Base-by-base conservation (phyloP, 345 rosid species). In the Iberis pinnata region DNA sequence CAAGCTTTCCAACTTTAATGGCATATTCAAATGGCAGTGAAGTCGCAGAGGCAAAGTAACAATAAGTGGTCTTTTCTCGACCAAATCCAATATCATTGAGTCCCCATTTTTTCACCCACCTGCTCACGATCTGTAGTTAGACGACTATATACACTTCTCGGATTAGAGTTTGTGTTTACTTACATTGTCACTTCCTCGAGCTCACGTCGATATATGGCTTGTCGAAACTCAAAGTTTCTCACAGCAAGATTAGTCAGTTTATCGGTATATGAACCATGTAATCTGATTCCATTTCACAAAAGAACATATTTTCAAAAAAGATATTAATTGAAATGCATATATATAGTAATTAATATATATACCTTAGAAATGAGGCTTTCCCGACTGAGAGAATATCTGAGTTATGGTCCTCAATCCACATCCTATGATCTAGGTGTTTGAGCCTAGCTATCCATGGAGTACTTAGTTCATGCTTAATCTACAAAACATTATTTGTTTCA, bases 341-440 rank as follows among this genome's bases (percentile, higher is more conserved):
- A 2, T 22, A 35, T 2, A n/a, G n/a, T n/a, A n/a, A n/a, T n/a
- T n/a, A n/a, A n/a, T 11, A 9, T 49, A 1, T 18, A 20, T 60
- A 79, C 88, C 94, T 79, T 29, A 67, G 61, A 56, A 46, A 76
- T 8, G 76, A 80, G 57, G 66, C 16, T 45, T 76, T 78, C 22
- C 73, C 94, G 49, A 60, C 32, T 74, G 79, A 80, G 11, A 77
- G 16, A 56, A 65, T 63, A 56, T 61, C 45, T 43, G 43, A 66
- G 35, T 76, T 54, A 8, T 54, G 70, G 32, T 78, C 79, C 65
- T 81, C 89, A 32, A 84, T 73, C 81, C 77, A 78, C 61, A 24
- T 68, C 49, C 94, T 75, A 49, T 84, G 75, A 25, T 81, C 86
- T 33, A 81, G 64, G 53, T 78, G 86, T 26, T 73, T 86, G 55